Percentiles rank a stretch among this genome's conserved stretches.
phyloP scores from a whole-genome alignment of 768 basidiomycete species.

The Astraeus odoratus region DNA sequence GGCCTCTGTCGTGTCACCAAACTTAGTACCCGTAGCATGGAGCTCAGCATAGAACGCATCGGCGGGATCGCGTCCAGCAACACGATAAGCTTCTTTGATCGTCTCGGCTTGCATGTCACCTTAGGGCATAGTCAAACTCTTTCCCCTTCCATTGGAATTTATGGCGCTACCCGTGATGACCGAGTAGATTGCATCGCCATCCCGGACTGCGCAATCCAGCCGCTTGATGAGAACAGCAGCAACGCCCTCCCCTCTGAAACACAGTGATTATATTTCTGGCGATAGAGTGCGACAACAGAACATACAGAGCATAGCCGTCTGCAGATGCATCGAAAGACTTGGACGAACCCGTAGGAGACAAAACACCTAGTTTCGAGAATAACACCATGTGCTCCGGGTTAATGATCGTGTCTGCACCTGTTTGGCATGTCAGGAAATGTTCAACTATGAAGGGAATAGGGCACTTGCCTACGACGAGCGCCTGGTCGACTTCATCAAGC shows the following conservation, averaged over 20 bases:
- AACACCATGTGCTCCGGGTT: slow-evolving; percentile 22
- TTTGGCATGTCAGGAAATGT: background rate
- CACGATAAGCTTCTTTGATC: slow-evolving; percentile 26
- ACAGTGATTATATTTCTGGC: background rate
- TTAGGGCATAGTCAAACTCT: slow-evolving; percentile 29
- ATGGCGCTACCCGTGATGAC: slow-evolving; percentile 27
- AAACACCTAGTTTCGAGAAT: slow-evolving; percentile 24
- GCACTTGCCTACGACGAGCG: slow-evolving; percentile 31
- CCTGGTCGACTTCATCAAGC: slow-evolving; percentile 40
- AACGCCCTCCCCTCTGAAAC: slow-evolving; percentile 17
- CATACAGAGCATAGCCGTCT: slow-evolving; percentile 24
- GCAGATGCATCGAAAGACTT: slow-evolving; percentile 28
- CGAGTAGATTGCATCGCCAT: slow-evolving; percentile 26
- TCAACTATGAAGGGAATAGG: background rate
- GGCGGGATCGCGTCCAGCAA: slow-evolving; percentile 22
- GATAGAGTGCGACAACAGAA: background rate
- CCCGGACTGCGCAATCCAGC: slow-evolving; percentile 23
- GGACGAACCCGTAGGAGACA: slow-evolving; percentile 30
- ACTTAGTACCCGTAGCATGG: slow-evolving; percentile 44
- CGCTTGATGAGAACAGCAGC: slow-evolving; percentile 30
- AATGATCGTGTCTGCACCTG: slow-evolving; percentile 23
- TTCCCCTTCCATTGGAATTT: slow-evolving; percentile 28
- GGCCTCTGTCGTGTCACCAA: slow-evolving; percentile 44
- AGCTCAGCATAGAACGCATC: slow-evolving; percentile 45
- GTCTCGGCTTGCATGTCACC: slow-evolving; percentile 28